These are phyloP conservation scores for Phymatotrichopsis omnivora DNA, from an alignment of 2,329 filamentous ascomycete species.

Conservation along the genomic window DNA sequence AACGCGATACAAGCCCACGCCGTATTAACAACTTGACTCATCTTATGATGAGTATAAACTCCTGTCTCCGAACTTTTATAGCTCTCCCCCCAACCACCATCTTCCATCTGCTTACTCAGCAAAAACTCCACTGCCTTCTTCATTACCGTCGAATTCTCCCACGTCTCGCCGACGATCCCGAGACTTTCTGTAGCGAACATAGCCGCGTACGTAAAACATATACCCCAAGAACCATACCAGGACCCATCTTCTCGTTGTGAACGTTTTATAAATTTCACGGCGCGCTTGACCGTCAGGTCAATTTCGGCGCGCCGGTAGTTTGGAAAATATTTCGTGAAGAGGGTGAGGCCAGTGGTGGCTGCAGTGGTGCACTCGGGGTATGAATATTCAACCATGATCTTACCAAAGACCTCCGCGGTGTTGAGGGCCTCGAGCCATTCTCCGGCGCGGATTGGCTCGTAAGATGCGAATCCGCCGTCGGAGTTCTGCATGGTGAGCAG, in stretches of 20 bases:
- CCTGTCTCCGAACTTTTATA: constrained; percentile 51
- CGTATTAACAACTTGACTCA: constrained; percentile 75
- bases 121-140: constrained; percentile 76
- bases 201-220: constrained; percentile 93
- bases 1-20: constrained; percentile 79
- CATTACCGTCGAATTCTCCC: constrained; percentile 59
- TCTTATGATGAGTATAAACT: constrained; percentile 30
- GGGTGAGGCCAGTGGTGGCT: constrained; percentile 72
- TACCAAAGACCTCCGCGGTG: constrained; percentile 89
- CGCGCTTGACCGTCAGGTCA: constrained; percentile 56
- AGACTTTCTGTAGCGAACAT: constrained; percentile 94
- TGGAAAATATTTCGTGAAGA: constrained; percentile 74
- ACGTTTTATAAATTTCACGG: constrained; percentile 71
- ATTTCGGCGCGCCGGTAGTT: constrained; percentile 69
- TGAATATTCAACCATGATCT: constrained; percentile 98
- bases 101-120: constrained; percentile 68
- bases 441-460: constrained; percentile 72
- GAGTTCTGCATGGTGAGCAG: constrained; percentile 83
- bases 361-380: constrained; percentile 97
- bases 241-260: constrained; percentile 72
- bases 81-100: constrained; percentile 95
- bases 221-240: constrained; percentile 97
- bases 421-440: constrained; percentile 76
- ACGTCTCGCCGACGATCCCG: constrained; percentile 69
- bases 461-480: constrained; percentile 73